Evolutionary conservation across 2,329 filamentous ascomycete genomes (phyloP), one percentile per base, ranked within the genome.

Genomic region (Orbilia oligospora): DNA sequence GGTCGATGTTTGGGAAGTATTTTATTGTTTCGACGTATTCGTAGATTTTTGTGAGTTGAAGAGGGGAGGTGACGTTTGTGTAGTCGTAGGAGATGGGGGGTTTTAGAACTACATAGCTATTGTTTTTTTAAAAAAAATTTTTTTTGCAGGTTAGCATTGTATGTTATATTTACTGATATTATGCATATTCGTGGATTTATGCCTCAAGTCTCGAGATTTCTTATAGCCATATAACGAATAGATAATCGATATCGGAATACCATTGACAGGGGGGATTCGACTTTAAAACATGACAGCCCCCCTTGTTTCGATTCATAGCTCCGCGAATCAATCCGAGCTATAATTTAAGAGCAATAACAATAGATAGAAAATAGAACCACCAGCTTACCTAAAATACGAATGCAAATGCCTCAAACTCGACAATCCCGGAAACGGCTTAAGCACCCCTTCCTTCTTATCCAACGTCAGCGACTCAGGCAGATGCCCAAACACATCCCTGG

Each of bases 61-160:
- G 56, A 22, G 55, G 55, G 36, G 33, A 61, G 56, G 56, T 61
- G 33, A 61, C 14, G 36, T 41, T n/a, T 18, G 56, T 12, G 56
- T 61, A 61, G 56, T 61, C 56, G 56, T 44, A 61, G 33, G 56
- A 61, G 56, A 61, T 44, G 56, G 56, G 56, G 10, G 56, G 56
- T 61, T 61, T 61, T 30, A 61, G 56, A 20, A 61, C 56, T 61
- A 61, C 56, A 12, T 61, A 61, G 20, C 56, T 61, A 33, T 20
- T 22, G 27, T 24, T 55, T 55, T 24, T 55, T 55, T n/a, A 16
- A 12, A n/a, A n/a, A n/a, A n/a, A n/a, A n/a, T n/a, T n/a, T n/a
- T n/a, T n/a, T n/a, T 16, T 33, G 27, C 10, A 14, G 5, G 8
- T 55, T 55, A 48, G 44, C 38, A 3, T 41, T 41, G 9, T 36